Evolutionary conservation across 2,329 filamentous ascomycete species (phyloP).

Genomic region (Arthroderma uncinatum): DNA sequence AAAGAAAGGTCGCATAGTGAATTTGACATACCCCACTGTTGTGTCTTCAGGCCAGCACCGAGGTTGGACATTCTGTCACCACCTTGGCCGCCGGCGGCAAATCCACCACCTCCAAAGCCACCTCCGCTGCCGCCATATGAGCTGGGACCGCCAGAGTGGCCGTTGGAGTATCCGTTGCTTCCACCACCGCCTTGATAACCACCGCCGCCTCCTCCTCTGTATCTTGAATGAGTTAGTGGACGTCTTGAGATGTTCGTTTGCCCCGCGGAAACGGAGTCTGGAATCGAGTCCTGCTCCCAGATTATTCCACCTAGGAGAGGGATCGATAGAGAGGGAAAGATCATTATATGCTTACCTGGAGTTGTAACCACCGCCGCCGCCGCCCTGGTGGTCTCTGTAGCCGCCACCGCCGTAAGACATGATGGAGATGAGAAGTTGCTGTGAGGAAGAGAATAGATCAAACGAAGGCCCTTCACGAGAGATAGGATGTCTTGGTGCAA

Average conservation of each 20-base stretch:
- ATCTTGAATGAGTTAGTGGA: conserved; percentile 19
- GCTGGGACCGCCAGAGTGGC: conserved; percentile 26
- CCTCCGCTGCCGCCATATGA: conserved; percentile 38
- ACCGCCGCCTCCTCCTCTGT: conserved; percentile 18
- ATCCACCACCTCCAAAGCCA: conserved; percentile 20
- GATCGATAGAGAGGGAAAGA: neutral
- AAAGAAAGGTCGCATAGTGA: neutral
- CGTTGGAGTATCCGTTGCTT: conserved; percentile 43
- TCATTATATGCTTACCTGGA: neutral
- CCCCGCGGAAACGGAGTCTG: neutral
- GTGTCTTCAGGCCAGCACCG: conserved; percentile 74
- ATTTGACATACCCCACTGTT: conserved; percentile 67
- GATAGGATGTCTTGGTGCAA: no score
- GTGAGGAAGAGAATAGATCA: conserved; percentile 6
- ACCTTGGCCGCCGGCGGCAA: conserved; percentile 43
- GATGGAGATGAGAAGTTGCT: conserved; percentile 22
- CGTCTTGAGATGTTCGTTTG: neutral
- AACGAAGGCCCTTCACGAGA: conserved; percentile 19
- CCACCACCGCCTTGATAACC: conserved; percentile 21
- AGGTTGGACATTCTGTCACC: conserved; percentile 93
- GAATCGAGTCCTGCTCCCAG: neutral
- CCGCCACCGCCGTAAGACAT: conserved; percentile 58
- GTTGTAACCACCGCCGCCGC: conserved; percentile 41
- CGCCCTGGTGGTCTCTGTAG: conserved; percentile 21
- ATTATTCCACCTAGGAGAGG: neutral